Conservation (phyloP, 2,329 filamentous ascomycete genomes). For the Fusarium haematococcum region DNA sequence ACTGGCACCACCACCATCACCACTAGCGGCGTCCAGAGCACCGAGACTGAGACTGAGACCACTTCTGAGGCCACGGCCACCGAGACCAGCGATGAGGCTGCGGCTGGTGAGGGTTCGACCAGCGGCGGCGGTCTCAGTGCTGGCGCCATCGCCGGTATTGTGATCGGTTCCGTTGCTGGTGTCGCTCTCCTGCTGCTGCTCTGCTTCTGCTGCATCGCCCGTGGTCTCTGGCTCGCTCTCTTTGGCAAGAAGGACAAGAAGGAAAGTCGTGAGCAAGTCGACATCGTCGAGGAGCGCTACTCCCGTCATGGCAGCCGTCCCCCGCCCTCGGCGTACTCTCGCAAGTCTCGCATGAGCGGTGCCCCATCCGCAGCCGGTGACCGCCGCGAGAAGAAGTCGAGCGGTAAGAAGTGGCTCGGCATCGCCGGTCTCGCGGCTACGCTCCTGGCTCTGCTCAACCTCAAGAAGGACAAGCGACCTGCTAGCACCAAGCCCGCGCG, state of each 20-base stretch:
- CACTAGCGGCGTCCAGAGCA: slow-evolving; percentile 62
- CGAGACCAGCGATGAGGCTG: slow-evolving; percentile 53
- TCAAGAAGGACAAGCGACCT: slow-evolving; percentile 63
- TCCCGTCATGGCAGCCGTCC: slow-evolving; percentile 59
- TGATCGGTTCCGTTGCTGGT: slow-evolving; percentile 78
- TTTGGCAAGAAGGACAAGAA: slow-evolving; percentile 68
- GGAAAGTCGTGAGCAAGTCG: slow-evolving; percentile 65
- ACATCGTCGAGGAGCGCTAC: slow-evolving; percentile 73
- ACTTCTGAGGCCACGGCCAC: slow-evolving; percentile 65
- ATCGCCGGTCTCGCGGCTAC: slow-evolving; percentile 64
- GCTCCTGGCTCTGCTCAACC: slow-evolving; percentile 65
- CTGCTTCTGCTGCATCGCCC: slow-evolving; percentile 79
- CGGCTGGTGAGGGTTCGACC: slow-evolving; percentile 46
- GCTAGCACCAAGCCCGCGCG: slow-evolving; percentile 52
- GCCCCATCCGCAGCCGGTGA: slow-evolving; percentile 52
- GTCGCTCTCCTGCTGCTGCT: slow-evolving; percentile 75
- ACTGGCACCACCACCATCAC: slow-evolving; percentile 67
- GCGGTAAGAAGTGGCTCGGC: slow-evolving; percentile 65
- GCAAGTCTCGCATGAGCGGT: slow-evolving; percentile 63
- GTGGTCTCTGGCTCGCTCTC: slow-evolving; percentile 71
- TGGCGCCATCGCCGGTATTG: slow-evolving; percentile 84
- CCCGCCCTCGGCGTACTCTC: slow-evolving; percentile 51
- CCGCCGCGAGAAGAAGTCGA: slow-evolving; percentile 60
- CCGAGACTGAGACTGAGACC: slow-evolving; percentile 62
- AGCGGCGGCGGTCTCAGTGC: slow-evolving; percentile 66